Base-by-base conservation (phyloP, 2,329 filamentous ascomycete genomes). In the Amesomyces nigricolor region DNA sequence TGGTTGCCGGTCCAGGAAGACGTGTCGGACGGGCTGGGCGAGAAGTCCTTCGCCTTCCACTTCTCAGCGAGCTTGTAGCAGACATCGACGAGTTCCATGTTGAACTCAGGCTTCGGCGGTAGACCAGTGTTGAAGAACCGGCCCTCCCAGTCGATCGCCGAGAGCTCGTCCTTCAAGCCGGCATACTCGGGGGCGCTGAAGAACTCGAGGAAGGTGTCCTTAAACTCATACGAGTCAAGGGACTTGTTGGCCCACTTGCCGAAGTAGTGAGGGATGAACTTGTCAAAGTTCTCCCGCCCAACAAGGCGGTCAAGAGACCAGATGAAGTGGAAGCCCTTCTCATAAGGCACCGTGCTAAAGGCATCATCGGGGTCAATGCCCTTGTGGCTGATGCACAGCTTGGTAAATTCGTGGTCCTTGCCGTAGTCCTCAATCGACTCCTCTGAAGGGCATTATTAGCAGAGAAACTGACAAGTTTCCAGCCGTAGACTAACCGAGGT, bases 201-300 rank as follows among this genome's bases (percentile, higher is more conserved):
- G 77, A 96, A 97, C 60, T 88, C 81, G 37, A 96, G 70, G 51
- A 96, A 85, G 0, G 89, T 95, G 48, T 86, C 78, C 70, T 92
- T 95, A 80, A 99, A 99, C 66, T 97, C 89, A 65, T 88, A 95
- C 2, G 89, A 95, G 72, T 96, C 91, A 7, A 99, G 79, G 2
- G 90, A 96, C 71, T 91, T 92, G 67, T 82, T 82, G 55, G 88
- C 85, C 81, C 87, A 97, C 39, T 81, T 89, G 30, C 80, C 84
- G 70, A 97, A 97, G 75, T 97, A 96, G 71, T 96, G 85, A 14
- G 91, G 91, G 66, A 97, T 96, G 72, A 97, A 99, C 64, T 85
- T 87, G 77, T 97, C 89, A 75, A 94, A 99, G 68, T 88, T 87
- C n/a, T 86, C 79, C 58, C 88, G 87, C 37, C 90, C 89, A 4